Base-by-base conservation (phyloP, 2,329 filamentous ascomycete genomes). In the Cytospora paraplurivora region DNA sequence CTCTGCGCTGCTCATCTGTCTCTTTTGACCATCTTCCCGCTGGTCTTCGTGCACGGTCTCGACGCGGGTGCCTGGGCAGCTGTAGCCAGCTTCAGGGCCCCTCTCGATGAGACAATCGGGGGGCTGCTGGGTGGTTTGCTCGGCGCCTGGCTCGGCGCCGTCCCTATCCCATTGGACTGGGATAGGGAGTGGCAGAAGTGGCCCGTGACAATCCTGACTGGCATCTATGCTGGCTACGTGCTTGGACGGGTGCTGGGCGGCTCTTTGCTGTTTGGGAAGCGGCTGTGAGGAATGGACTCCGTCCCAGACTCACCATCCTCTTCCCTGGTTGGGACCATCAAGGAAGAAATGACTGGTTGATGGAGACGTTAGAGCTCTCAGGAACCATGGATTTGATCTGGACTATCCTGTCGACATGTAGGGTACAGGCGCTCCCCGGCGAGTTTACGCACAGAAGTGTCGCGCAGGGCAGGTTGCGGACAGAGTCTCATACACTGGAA, bases 111-210 rank as follows among this genome's bases (percentile, higher is more conserved):
- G 73, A 86, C 91, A 0, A 95, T 92, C 77, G 94, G 93, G 3
- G 92, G 87, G 1, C 82, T 92, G 11, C 76, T 93, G n/a, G 95
- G 95, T 6, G 88, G 87, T 0, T 79, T 89, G 33, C 71, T 94
- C 1, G 95, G 95, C 7, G 92, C 92, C 49, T 98, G 95, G 95
- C 78, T 97, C 50, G 95, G 95, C 4, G 95, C 95, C 8, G 87
- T 98, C 59, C 95, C 96, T 0, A 98, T 99, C 70, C 95, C 95
- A 1, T 80, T 99, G 69, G 95, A 99, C 75, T 98, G 94, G 94
- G 95, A 99, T 75, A 88, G 95, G n/a, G 93, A 96, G 70, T 99
- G 95, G 95, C 95, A 99, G 84, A 91, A 89, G 75, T 99, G 94
- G 91, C 95, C 95, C 0, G 89, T 98, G 55, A 99, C 95, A 0